phyloP scores from a whole-genome alignment of 2,329 filamentous ascomycete genomes.

The Leptographium wingfieldii region DNA sequence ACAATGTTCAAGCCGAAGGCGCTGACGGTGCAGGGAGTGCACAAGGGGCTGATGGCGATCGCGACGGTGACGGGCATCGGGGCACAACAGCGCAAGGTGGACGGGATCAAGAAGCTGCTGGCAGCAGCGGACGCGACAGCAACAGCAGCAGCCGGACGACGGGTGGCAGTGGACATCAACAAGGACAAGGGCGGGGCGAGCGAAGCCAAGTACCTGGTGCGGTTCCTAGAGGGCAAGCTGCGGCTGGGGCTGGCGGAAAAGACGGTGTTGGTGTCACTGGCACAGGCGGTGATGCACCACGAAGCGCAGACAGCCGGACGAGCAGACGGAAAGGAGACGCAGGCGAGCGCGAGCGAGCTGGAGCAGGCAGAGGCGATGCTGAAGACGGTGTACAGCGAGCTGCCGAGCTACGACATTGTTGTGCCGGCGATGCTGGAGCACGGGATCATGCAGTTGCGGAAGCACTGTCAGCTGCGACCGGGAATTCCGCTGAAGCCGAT shows the following conservation, averaged over 20 bases:
- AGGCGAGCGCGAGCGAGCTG: slow-evolving; percentile 49
- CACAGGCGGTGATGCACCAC: slow-evolving; percentile 77
- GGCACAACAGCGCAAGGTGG: slow-evolving; percentile 81
- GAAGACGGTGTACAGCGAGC: slow-evolving; percentile 87
- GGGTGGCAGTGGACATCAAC: slow-evolving; percentile 60
- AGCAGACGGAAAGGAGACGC: slow-evolving; percentile 44
- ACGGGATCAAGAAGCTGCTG: slow-evolving; percentile 91
- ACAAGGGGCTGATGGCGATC: slow-evolving; percentile 77
- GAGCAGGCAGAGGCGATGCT: slow-evolving; percentile 74
- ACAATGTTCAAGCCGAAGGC: slow-evolving; percentile 98
- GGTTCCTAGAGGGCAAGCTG: slow-evolving; percentile 89
- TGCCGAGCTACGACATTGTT: slow-evolving; percentile 91
- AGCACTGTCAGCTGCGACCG: slow-evolving; percentile 82
- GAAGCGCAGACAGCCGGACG: slow-evolving; percentile 58
- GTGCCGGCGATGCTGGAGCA: slow-evolving; percentile 79
- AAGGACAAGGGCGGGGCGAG: slow-evolving; percentile 89
- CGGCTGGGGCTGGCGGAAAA: slow-evolving; percentile 83
- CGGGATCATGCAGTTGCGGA: slow-evolving; percentile 69
- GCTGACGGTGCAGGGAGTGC: slow-evolving; percentile 74
- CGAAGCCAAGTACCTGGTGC: slow-evolving; percentile 86
- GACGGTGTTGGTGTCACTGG: slow-evolving; percentile 79
- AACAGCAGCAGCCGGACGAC: slow-evolving; percentile 32
- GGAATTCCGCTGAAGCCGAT: slow-evolving; percentile 95
- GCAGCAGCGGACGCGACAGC: slow-evolving; percentile 63
- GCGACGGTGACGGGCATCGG: slow-evolving; percentile 79